A percentile compares a stretch with the other conserved stretches of the same genome.
Evolutionary conservation across 768 basidiomycete species (phyloP).

Genomic region (Gymnopilus dilepis): DNA sequence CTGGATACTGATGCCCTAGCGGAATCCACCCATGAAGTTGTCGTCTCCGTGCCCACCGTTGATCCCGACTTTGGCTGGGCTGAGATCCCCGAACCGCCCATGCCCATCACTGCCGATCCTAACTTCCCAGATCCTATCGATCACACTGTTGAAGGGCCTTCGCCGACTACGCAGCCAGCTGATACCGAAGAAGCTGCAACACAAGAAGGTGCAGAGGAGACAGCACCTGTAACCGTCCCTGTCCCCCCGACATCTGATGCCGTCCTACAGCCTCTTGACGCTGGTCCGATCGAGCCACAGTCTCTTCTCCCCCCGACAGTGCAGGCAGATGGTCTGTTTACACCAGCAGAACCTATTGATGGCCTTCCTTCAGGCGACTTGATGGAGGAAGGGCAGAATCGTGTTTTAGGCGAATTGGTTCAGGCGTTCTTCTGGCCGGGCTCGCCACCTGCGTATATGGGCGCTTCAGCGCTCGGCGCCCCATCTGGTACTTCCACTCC

Average conservation of each 20-base stretch:
- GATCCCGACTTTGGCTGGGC: constrained; percentile 4
- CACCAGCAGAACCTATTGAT: constrained; percentile 30
- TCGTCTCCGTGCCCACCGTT: not conserved
- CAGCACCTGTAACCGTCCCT: constrained; percentile 27
- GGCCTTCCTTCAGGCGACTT: not conserved
- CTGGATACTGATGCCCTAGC: not conserved
- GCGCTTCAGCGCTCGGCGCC: not conserved
- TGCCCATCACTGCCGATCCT: constrained; percentile 48
- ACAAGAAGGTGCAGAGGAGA: constrained; percentile 23
- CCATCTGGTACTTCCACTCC: not conserved
- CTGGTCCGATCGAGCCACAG: not conserved
- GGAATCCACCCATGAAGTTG: not conserved
- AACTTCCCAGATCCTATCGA: constrained; percentile 42
- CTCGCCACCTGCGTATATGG: not conserved
- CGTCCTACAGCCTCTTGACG: not conserved
- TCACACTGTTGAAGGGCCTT: constrained; percentile 18
- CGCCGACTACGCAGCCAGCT: not conserved
- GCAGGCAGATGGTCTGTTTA: constrained; percentile 41
- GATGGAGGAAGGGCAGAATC: not conserved
- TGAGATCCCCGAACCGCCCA: constrained; percentile 28
- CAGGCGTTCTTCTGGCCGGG: constrained; percentile 12
- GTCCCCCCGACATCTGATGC: constrained; percentile 16
- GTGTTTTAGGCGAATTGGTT: constrained; percentile 1
- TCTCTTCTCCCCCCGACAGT: not conserved
- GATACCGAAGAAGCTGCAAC: constrained; percentile 15